Conservation (phyloP, 2,329 filamentous ascomycete species). For the Exophiala sp. region DNA sequence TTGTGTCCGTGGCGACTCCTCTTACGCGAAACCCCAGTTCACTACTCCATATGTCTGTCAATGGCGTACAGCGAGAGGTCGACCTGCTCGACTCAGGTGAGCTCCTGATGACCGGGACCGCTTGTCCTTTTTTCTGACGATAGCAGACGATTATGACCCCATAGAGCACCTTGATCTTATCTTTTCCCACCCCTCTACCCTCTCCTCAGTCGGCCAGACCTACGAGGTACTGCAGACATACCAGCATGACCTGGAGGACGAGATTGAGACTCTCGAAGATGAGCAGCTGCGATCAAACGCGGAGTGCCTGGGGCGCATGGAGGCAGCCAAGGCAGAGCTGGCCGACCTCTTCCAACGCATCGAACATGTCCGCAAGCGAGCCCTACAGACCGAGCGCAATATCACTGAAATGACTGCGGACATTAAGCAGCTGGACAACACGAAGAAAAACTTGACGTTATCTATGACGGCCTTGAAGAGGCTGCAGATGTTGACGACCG, state of each 20-base stretch:
- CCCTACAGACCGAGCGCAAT: conserved; percentile 85
- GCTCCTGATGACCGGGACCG: neutral
- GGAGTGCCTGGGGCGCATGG: conserved; percentile 84
- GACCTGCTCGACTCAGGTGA: conserved; percentile 44
- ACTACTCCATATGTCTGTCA: conserved; percentile 19
- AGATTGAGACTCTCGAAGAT: conserved; percentile 66
- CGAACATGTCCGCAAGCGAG: conserved; percentile 81
- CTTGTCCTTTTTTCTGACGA: conserved; percentile 2
- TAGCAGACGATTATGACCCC: conserved; percentile 75
- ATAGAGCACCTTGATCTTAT: conserved; percentile 88
- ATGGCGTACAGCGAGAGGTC: conserved; percentile 28
- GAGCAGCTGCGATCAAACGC: conserved; percentile 77
- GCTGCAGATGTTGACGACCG: conserved; percentile 96
- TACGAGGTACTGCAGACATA: conserved; percentile 67
- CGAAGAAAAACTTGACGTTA: conserved; percentile 90
- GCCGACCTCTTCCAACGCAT: conserved; percentile 89
- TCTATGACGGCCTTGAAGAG: conserved; percentile 98
- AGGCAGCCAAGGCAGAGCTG: conserved; percentile 82
- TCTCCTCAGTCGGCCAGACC: conserved; percentile 68
- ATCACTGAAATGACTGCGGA: conserved; percentile 99
- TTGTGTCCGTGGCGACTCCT: neutral
- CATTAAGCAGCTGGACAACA: conserved; percentile 93
- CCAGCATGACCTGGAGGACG: conserved; percentile 73
- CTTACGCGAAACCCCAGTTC: neutral
- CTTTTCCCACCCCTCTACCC: conserved; percentile 81